Base-by-base conservation (phyloP, 768 basidiomycete species). In the Vararia minispora region DNA sequence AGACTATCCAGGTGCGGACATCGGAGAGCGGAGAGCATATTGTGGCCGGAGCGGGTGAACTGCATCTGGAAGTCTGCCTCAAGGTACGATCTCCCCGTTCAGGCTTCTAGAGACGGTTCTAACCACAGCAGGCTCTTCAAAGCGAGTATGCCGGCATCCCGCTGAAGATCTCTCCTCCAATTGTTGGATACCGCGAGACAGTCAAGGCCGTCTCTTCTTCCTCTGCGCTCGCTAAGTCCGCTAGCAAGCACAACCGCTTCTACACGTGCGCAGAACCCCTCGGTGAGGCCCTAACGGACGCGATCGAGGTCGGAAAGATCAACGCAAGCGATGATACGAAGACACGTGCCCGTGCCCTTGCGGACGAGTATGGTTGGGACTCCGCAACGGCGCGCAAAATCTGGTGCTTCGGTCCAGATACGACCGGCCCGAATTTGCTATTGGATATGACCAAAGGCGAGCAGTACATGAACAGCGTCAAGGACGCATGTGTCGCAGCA, bases 191-290 rank as follows among this genome's bases (percentile, higher is more conserved):
- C 69, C 74, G 89, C 61, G 94, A 97, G 72, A 95, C 92, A 13
- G 90, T 98, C 60, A 88, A 80, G 65, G 65, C 88, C 38, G 90
- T 95, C 63, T 95, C 92, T 8, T 76, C 79, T 37, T 95, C 97
- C 52, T 79, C 86, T 52, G 94, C 94, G 23, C 70, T 98, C 27
- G 97, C 94, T 43, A 98, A 98, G 64, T 97, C 94, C 18, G 94
- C 95, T 67, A 97, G 97, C 76, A 98, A 98, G 74, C 94, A 98
- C 79, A 98, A 98, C 63, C 85, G 94, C 67, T 72, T 98, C 45
- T 98, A 79, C 63, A 75, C 82, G 50, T 89, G 89, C 72, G 94
- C 94, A 23, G 49, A 78, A 66, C 92, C 94, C 28, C 57, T 98
- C 40, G 89, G 86, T 26, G 94, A 98, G 57, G 90, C 94, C 58